A percentile compares a stretch with the other conserved stretches of the same genome.
These are phyloP conservation scores for Cruciata laevipes DNA, from an alignment of 257 asterid species.

Conservation along the genomic window DNA sequence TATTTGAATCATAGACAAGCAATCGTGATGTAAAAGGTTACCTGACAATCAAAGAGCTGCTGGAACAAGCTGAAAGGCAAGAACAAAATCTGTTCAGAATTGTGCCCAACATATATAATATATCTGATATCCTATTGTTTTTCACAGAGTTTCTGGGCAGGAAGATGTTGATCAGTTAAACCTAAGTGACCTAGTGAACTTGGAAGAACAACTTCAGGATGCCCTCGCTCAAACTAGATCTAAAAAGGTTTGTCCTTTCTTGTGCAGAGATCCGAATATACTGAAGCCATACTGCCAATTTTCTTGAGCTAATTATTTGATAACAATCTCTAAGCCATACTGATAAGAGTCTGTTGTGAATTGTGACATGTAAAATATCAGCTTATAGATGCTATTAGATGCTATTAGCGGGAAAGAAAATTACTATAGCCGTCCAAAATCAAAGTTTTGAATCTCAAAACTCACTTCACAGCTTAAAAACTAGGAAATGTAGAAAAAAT, in stretches of 20 bases:
- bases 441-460: neutral
- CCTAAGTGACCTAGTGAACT: conserved; percentile 33
- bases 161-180: conserved; percentile 29
- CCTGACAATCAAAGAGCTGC: conserved; percentile 36
- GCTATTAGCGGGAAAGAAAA: neutral
- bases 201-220: conserved; percentile 42
- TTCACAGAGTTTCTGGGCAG: conserved; percentile 35
- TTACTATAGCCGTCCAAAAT: neutral
- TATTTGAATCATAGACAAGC: conserved; percentile 24
- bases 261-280: neutral
- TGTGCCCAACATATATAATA: neutral
- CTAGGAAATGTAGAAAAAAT: neutral
- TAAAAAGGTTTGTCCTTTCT: conserved; percentile 31
- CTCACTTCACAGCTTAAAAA: neutral
- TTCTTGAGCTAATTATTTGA: neutral
- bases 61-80: conserved; percentile 45
- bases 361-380: neutral
- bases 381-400: neutral
- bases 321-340: neutral
- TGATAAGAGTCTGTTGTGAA: neutral
- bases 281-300: neutral
- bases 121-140: neutral
- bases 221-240: conserved; percentile 44
- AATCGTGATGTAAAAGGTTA: conserved; percentile 20
- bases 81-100: neutral